phyloP scores from a whole-genome alignment of 129 eudicot species.

The Ambrosia trifida region DNA sequence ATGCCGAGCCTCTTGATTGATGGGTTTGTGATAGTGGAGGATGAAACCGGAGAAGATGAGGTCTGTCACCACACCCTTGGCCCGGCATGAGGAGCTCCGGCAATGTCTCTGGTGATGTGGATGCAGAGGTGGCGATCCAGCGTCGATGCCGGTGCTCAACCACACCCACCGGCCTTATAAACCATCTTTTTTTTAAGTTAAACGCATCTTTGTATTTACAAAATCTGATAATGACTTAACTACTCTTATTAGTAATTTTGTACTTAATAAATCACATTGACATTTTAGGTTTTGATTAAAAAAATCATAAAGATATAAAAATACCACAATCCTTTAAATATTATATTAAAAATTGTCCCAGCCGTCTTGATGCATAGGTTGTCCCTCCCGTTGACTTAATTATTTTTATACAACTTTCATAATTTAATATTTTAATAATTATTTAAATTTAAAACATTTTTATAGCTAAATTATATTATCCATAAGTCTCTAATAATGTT shows the following conservation, averaged over 20 bases:
- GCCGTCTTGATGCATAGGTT: constrained; percentile 24
- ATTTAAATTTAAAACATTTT: not conserved
- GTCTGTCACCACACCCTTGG: no score
- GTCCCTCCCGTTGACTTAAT: constrained; percentile 27
- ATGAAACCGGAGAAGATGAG: no score
- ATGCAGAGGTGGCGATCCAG: no score
- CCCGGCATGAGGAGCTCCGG: no score
- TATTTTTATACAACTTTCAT: constrained; percentile 3
- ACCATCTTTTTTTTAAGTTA: not conserved
- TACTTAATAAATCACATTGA: not conserved
- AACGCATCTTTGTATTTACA: not conserved
- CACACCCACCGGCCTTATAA: no score
- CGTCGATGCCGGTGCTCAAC: no score
- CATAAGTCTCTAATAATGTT: not conserved
- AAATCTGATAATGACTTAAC: constrained; percentile 26
- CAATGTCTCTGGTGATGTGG: no score
- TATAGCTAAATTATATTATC: constrained; percentile 3
- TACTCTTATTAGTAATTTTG: not conserved
- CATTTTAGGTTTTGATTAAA: not conserved
- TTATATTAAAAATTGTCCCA: not conserved
- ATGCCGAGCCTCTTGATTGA: no score
- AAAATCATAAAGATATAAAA: not conserved
- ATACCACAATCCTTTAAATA: not conserved
- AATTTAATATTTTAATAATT: not conserved
- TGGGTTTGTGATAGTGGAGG: no score